Base-by-base conservation (phyloP, 2,329 filamentous ascomycete genomes). In the Sporothrix brasiliensis region DNA sequence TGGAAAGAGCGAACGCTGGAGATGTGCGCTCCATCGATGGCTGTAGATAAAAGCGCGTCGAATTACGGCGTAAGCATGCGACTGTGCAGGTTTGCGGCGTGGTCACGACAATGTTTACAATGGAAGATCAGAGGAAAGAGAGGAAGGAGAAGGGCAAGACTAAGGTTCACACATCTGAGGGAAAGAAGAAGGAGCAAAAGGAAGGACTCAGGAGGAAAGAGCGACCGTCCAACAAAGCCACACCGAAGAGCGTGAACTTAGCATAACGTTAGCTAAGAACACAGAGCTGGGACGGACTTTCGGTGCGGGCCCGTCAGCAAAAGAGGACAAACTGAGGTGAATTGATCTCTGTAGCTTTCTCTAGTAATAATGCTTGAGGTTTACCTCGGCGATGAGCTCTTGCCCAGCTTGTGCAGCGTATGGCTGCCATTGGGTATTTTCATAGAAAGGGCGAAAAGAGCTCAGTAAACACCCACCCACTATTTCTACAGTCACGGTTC, bases 1-100 rank as follows among this genome's bases (percentile, higher is more conserved):
- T 75, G 75, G 71, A 76, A 77, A 76, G 30, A 19, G 10, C 30
- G 16, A 39, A 58, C 6, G 7, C 10, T 7, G n/a, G 16, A 73
- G 74, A 1, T 44, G 4, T 19, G n/a, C 21, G 41, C 6, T n/a
- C 39, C 11, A 19, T 27, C 6, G 2, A 63, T 47, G 39, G 39
- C 58, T 27, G 41, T 6, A 47, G n/a, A 27, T 7, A 16, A 27
- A 14, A 6, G n/a, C 13, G 14, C 16, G 1, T 63, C n/a, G 39
- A 44, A 27, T 24, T 21, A 27, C 39, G n/a, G 39, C 16, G 47
- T n/a, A 4, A 3, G 34, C 19, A 27, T 39, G 14, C 21, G 14
- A 14, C 6, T 10, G 30, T 27, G 30, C 54, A n/a, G 16, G n/a
- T 19, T 21, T 39, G 30, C 39, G 30, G 30, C 19, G 54, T 11